A percentile compares a stretch with the other conserved stretches of the same genome.
Conservation (phyloP, 345 rosid species). For the Gossypium ekmanianum region DNA sequence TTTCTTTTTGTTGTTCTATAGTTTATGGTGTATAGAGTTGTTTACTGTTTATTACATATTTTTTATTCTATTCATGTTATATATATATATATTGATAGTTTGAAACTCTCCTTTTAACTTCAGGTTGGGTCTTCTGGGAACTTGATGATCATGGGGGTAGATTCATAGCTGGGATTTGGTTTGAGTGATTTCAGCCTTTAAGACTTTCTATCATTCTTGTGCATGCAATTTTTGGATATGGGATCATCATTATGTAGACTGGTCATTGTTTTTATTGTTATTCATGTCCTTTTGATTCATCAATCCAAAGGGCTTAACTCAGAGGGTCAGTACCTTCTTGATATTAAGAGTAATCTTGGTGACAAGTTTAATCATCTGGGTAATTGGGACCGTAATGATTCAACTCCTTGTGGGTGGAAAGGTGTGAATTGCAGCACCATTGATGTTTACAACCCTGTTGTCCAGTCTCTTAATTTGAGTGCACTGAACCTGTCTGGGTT, state of each 20-base stretch:
- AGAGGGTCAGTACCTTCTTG: constrained; percentile 70
- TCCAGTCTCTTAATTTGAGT: constrained; percentile 49
- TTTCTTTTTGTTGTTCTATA: neutral
- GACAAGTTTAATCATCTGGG: constrained; percentile 41
- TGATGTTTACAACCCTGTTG: constrained; percentile 39
- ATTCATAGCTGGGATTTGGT: constrained; percentile 10
- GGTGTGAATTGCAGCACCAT: constrained; percentile 59
- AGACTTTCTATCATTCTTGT: constrained; percentile 8
- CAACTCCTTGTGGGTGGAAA: constrained; percentile 75
- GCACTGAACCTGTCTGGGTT: constrained; percentile 64
- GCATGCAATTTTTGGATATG: constrained; percentile 29
- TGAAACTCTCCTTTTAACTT: constrained; percentile 1
- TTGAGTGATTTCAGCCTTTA: constrained; percentile 4
- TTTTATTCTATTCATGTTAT: neutral
- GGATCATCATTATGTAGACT: constrained; percentile 23
- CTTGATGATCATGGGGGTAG: neutral
- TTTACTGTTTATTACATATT: neutral
- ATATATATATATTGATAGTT: neutral
- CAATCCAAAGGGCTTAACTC: constrained; percentile 47
- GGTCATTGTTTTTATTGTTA: constrained; percentile 21
- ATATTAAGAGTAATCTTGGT: constrained; percentile 48
- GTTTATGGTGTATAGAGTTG: constrained; percentile 10
- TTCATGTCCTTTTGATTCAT: constrained; percentile 31
- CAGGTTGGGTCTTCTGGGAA: constrained; percentile 4
- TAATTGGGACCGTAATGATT: constrained; percentile 63